Evolutionary conservation across 1,139 yeast genomes (phyloP).

Genomic region (Candida tetrigidarum): DNA sequence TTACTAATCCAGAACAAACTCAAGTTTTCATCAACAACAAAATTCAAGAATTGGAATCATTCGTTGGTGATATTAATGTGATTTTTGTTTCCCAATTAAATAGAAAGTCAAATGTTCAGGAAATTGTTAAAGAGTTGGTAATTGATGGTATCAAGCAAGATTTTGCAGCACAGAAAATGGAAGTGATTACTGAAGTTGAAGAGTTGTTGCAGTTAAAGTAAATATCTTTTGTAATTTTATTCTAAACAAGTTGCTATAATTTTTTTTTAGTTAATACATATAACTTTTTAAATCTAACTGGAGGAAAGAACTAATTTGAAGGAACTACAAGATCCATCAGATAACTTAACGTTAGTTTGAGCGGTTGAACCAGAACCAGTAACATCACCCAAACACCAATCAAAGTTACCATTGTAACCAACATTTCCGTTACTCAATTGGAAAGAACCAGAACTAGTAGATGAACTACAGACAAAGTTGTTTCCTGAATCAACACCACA

Average conservation of each 20-base stretch:
- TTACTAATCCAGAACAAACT: neutral
- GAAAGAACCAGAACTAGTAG: constrained; percentile 44
- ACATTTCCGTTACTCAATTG: constrained; percentile 47
- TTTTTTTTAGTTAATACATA: neutral
- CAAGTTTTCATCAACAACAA: neutral
- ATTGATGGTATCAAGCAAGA: neutral
- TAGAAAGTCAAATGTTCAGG: neutral
- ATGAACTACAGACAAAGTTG: constrained; percentile 36
- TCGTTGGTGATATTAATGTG: neutral
- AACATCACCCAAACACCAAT: constrained; percentile 53
- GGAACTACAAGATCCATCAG: constrained; percentile 40
- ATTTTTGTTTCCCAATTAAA: neutral
- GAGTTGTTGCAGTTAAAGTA: constrained; percentile 1
- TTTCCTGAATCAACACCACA: constrained; percentile 56
- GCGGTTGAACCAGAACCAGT: constrained; percentile 43
- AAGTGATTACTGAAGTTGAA: neutral
- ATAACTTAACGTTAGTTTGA: constrained; percentile 58
- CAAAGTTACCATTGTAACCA: constrained; percentile 62
- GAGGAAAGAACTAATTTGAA: constrained; percentile 11
- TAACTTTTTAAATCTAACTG: neutral
- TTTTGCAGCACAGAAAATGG: neutral
- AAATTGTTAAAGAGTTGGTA: neutral
- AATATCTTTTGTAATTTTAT: no score
- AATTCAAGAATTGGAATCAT: neutral
- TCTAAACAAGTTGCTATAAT: neutral